A percentile compares a stretch with the other conserved stretches of the same genome.
Evolutionary conservation across 768 basidiomycete genomes (phyloP).

Genomic region (Filobasidium wieringae): DNA sequence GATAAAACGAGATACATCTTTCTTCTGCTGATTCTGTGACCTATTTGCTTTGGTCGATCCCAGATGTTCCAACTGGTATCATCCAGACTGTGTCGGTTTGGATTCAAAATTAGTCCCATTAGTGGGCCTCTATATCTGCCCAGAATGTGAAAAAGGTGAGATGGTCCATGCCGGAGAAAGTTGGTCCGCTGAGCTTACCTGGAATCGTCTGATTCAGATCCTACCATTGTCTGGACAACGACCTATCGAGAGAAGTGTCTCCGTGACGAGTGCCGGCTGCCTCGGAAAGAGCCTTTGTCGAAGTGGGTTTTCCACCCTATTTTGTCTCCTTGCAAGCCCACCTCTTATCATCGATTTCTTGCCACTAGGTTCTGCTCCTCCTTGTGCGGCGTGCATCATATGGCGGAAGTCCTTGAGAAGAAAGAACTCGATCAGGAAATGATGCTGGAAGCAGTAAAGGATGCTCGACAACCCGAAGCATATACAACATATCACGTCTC

Average conservation of each 20-base stretch:
- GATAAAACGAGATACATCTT: no score
- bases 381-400: conserved; percentile 7
- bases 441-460: neutral
- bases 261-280: neutral
- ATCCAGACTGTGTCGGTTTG: conserved; percentile 25
- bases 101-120: conserved; percentile 19
- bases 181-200: neutral
- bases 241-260: neutral
- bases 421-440: neutral
- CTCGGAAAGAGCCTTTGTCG: neutral
- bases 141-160: conserved; percentile 30
- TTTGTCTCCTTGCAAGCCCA: no score
- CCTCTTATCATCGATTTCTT: no score
- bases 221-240: neutral
- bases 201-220: neutral
- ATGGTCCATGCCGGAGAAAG: neutral
- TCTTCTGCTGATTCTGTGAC: no score
- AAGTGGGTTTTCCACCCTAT: neutral
- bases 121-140: conserved; percentile 28
- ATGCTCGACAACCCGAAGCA: neutral
- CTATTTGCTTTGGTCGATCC: no score
- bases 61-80: conserved; percentile 35
- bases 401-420: neutral
- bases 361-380: conserved; percentile 4
- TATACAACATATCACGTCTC: neutral